Base-by-base conservation (phyloP, 352 stramenopile genomes). In the Aphanomyces invadans region DNA sequence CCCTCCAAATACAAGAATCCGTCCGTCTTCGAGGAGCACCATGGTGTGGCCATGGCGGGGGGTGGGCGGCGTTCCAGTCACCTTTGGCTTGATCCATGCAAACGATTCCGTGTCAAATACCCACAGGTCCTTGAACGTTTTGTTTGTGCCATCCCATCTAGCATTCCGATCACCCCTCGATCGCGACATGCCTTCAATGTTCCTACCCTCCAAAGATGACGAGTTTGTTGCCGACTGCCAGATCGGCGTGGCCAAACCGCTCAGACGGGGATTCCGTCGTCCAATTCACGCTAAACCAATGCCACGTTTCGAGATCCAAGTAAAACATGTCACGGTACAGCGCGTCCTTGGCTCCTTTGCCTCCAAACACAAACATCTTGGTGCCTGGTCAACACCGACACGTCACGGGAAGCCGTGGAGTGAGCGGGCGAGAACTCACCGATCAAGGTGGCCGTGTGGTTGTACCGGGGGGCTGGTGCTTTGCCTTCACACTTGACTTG, bases 261-360 rank as follows among this genome's bases (percentile, higher is more conserved):
- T 76, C 82, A 46, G 74, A 66, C 32, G 90, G 90, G 38, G 78
- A 87, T 28, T 88, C 83, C 3, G 83, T 92, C 17, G 85, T 95
- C 75, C 86, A 90, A 55, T 93, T 87, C 45, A 96, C 86, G 42
- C 84, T 80, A 32, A 88, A 71, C 90, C 90, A 97, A 32, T 76
- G 75, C 72, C 93, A 90, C 5, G 78, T 72, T 26, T 76, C 69
- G 21, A 97, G 63, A 66, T 97, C 88, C 17, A 97, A 78, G 72
- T 93, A 95, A 44, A 90, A 85, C 71, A 95, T 93, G 72, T 97
- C 90, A 29, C 87, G 77, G 59, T 88, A 90, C 32, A 89, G 74
- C 7, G 74, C 32, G 15, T 60, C 71, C 31, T 70, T 69, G 28
- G 73, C 71, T 0, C 80, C 80, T 31, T 79, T 78, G n/a, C 84